A percentile compares a stretch with the other conserved stretches of the same genome.
Conservation (phyloP, 1,139 yeast species). For the Candida buenavistaensis region DNA sequence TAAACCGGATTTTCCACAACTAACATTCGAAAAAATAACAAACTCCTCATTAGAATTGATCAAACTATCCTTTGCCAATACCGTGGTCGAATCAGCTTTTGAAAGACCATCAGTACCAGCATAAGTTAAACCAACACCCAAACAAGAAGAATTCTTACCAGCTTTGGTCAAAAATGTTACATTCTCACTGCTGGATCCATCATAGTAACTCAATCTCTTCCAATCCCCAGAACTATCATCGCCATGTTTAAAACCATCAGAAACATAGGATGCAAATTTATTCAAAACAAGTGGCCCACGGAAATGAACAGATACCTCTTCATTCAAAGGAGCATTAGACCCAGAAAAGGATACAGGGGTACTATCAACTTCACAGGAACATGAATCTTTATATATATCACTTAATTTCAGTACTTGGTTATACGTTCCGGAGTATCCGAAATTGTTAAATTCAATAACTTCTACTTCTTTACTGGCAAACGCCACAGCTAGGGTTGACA, state of each 20-base stretch:
- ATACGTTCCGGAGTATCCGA: conserved; percentile 83
- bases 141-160: conserved; percentile 73
- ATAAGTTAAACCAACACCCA: conserved; percentile 86
- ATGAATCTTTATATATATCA: conserved; percentile 46
- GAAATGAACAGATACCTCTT: conserved; percentile 88
- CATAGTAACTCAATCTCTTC: conserved; percentile 71
- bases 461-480: conserved; percentile 12
- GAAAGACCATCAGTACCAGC: conserved; percentile 72
- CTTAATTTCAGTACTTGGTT: conserved; percentile 64
- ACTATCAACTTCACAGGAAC: conserved; percentile 62
- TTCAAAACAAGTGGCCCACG: conserved; percentile 84
- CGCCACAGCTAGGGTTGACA: conserved; percentile 1
- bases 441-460: conserved; percentile 52
- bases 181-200: conserved; percentile 54
- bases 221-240: conserved; percentile 51
- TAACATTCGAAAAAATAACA: conserved; percentile 68
- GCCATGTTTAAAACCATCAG: conserved; percentile 43
- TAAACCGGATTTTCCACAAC: conserved; percentile 54
- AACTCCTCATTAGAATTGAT: conserved; percentile 73
- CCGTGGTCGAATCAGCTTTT: conserved; percentile 61
- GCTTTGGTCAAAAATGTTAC: conserved; percentile 79
- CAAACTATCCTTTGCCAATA: conserved; percentile 58
- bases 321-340: conserved; percentile 76
- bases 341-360: conserved; percentile 63
- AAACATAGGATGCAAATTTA: conserved; percentile 64